Evolutionary conservation across 202 grass and related monocot genomes (phyloP), one percentile per base, ranked within the genome.

Genomic region (Hordeum pubiflorum): DNA sequence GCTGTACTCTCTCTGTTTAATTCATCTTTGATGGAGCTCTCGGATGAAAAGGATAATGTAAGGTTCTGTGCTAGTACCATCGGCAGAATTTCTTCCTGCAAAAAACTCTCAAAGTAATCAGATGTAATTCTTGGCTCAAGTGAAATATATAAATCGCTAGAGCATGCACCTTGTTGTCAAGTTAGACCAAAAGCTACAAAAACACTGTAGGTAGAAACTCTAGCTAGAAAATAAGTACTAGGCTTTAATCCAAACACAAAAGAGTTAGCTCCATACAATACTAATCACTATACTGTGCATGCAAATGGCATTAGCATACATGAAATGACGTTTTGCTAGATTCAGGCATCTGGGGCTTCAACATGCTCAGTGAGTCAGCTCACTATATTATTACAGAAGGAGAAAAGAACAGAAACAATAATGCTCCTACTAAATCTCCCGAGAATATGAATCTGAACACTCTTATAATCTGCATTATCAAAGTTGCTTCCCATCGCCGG

Each of bases 21-120:
- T 91, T 98, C 96, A 77, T 94, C 89, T 73, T 95, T 91, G 74
- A 98, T 76, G 76, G 96, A 98, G 77, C 86, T 98, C 88, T 95
- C 96, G 14, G 96, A 95, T 70, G 96, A 98, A 89, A 95, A 98
- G 60, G 96, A 89, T 68, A 98, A 80, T 20, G 90, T 91, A 41
- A 98, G 83, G 58, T 94, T 94, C 79, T 95, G 92, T 68, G 57
- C 80, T 85, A 91, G 84, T 59, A 95, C 89, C 90, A 98, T 86
- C 23, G 96, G 96, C 39, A 85, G 27, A 89, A 98, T 84, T 64
- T 98, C 92, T 75, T 93, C 92, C 92, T 95, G 82, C 38, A 87
- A 77, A 75, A 4, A 14, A 52, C 29, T 52, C 63, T 46, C 50
- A 38, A 80, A 32, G 48, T 71, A 68, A 87, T 58, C 24, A 32